Evolutionary conservation across 805 yeast species (phyloP).

Genomic region (Candida stauntonica): DNA sequence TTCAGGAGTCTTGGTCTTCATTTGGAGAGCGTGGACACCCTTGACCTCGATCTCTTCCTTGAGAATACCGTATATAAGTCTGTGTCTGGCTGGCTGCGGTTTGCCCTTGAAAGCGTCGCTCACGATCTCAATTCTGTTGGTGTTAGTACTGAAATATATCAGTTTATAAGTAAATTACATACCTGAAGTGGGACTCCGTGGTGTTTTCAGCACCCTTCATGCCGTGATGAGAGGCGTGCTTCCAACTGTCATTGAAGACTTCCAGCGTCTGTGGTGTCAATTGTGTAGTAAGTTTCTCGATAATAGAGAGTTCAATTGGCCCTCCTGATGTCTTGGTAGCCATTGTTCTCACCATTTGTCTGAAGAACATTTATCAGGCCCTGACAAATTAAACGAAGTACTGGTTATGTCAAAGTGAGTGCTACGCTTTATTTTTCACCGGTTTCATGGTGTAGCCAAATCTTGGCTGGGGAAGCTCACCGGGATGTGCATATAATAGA

Average conservation of each 20-base stretch:
- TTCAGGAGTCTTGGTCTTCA: conserved; percentile 70
- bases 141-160: conserved; percentile 1
- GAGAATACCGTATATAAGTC: conserved; percentile 64
- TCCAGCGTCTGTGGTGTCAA: conserved; percentile 42
- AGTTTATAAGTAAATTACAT: background rate
- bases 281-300: conserved; percentile 18
- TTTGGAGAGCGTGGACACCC: conserved; percentile 86
- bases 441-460: no score
- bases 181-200: conserved; percentile 72
- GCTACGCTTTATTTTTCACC: no score
- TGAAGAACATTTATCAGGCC: conserved; percentile 5
- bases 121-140: conserved; percentile 54
- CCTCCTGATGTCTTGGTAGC: conserved; percentile 22
- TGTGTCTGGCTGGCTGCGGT: conserved; percentile 68
- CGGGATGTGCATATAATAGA: no score
- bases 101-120: conserved; percentile 65
- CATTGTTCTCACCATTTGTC: conserved; percentile 19
- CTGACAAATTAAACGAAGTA: no score
- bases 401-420: no score
- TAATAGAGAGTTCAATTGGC: conserved; percentile 23
- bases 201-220: conserved; percentile 67
- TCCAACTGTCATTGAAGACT: conserved; percentile 76
- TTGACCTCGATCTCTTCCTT: conserved; percentile 65
- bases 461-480: no score
- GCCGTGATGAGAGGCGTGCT: conserved; percentile 85